Percentiles rank a stretch among this genome's conserved stretches.
These are phyloP conservation scores for Phylloporus scabripes DNA, from an alignment of 768 basidiomycete genomes.

Conservation along the genomic window DNA sequence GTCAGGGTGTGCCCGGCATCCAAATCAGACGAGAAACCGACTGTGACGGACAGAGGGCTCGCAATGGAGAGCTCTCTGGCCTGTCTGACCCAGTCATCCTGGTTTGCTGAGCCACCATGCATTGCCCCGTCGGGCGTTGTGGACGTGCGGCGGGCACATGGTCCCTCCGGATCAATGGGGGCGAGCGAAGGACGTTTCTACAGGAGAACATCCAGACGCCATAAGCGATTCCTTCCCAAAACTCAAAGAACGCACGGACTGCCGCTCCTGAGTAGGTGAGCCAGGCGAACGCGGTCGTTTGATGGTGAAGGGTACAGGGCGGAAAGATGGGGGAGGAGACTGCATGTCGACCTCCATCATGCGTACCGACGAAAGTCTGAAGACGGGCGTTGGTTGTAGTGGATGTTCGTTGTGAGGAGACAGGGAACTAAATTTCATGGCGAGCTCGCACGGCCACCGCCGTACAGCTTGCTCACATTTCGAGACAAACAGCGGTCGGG, in stretches of 20 bases:
- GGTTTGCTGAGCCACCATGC: slow-evolving; percentile 33
- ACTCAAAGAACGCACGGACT: slow-evolving; percentile 37
- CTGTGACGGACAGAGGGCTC: slow-evolving; percentile 19
- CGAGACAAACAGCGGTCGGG: no score
- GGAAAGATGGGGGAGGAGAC: slow-evolving; percentile 36
- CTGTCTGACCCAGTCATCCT: slow-evolving; percentile 75
- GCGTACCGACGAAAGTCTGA: background rate
- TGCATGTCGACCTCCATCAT: slow-evolving; percentile 58
- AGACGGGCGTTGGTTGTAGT: background rate
- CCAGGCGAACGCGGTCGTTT: slow-evolving; percentile 63
- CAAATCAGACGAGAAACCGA: slow-evolving; percentile 7
- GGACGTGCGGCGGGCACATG: slow-evolving; percentile 29
- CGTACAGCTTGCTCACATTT: background rate
- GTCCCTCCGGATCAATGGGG: slow-evolving; percentile 23
- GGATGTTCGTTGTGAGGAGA: background rate
- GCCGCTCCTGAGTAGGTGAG: slow-evolving; percentile 46
- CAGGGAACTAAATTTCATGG: slow-evolving; percentile 1
- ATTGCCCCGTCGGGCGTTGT: slow-evolving; percentile 13
- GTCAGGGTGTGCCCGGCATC: background rate
- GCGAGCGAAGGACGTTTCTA: slow-evolving; percentile 59
- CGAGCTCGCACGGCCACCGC: slow-evolving; percentile 8
- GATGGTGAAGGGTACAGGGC: slow-evolving; percentile 29
- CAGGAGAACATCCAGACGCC: background rate
- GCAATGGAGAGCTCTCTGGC: slow-evolving; percentile 59
- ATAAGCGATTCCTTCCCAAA: background rate